Base-by-base conservation (phyloP, 1,284 basidiomycete genomes). In the Chalciporus sp. region DNA sequence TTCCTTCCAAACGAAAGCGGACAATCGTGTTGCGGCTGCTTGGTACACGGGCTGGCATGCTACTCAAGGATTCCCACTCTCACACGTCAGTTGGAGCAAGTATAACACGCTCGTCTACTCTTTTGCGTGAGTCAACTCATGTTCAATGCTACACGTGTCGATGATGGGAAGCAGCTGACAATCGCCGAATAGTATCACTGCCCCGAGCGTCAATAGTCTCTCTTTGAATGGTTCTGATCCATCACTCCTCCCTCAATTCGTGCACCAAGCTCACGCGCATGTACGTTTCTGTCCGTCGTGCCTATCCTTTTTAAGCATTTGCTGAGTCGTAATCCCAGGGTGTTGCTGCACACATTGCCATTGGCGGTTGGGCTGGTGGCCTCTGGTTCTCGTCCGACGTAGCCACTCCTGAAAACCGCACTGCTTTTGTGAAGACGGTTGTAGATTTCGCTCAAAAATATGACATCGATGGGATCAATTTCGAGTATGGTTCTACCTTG, bases 291-390 rank as follows among this genome's bases (percentile, higher is more conserved):
- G 17, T 6, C 4, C 7, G 14, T 11, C 5, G 7, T 44, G 4
- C 19, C 7, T 12, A 27, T 42, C 10, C 16, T 33, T 27, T 17
- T 19, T n/a, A 43, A 35, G 17, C 2, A n/a, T 39, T n/a, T 12
- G 3, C 49, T 60, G 9, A 56, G 47, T 35, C 33, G 26, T 51
- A 12, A 3, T 12, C 26, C 7, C 31, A 88, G 77, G 68, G 68
- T 47, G 89, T 92, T 53, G 78, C 81, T 55, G 90, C 92, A 17
- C 76, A 86, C 48, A 69, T 93, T 31, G 84, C 86, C 23, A 76
- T 95, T 49, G 94, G 94, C 45, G 94, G 94, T 33, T 95, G 93
- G 93, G 82, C 65, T 90, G 92, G 9, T 71, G 76, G 47, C 77
- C 83, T 59, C 14, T 86, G 71, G 71, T 95, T 86, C 71, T 95